phyloP scores from a whole-genome alignment of 78 protist genomes.

The Diacronema lutheri region DNA sequence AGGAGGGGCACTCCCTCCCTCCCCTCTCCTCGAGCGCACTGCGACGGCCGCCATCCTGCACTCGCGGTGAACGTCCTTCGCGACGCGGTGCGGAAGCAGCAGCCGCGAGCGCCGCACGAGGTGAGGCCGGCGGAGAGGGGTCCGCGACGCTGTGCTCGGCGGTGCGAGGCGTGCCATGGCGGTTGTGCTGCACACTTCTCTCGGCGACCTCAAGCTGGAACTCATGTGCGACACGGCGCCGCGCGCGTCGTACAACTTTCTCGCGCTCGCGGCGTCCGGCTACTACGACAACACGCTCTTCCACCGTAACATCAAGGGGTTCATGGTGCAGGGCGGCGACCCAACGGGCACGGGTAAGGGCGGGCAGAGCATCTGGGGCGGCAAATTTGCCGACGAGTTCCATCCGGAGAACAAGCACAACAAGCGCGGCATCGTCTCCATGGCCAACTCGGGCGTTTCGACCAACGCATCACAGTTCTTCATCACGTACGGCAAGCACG shows the following conservation, averaged over 20 bases:
- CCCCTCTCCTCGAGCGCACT: no score
- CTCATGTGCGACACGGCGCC: conserved; percentile 54
- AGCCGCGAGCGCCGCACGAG: no score
- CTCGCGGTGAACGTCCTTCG: no score
- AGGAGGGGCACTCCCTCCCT: no score
- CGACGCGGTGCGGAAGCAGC: no score
- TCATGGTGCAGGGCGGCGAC: conserved; percentile 91
- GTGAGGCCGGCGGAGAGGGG: no score
- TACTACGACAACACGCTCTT: conserved; percentile 84
- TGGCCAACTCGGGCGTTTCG: conserved; percentile 32
- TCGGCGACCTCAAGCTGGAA: conserved; percentile 89
- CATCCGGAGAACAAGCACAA: conserved; percentile 62
- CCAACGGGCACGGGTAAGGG: conserved; percentile 86
- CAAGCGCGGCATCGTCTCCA: conserved; percentile 56
- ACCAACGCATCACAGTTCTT: conserved; percentile 87
- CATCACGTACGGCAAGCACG: conserved; percentile 79
- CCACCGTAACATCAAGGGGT: conserved; percentile 79
- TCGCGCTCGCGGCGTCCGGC: conserved; percentile 36
- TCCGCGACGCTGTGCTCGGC: no score
- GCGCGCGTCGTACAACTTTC: neutral
- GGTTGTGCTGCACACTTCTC: conserved; percentile 77
- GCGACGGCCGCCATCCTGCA: no score
- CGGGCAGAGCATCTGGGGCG: conserved; percentile 78
- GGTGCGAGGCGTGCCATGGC: no score
- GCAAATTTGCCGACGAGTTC: conserved; percentile 81